A percentile compares a stretch with the other conserved stretches of the same genome.
These are phyloP conservation scores for Lepidium africanum DNA, from an alignment of 345 rosid species.

Conservation along the genomic window DNA sequence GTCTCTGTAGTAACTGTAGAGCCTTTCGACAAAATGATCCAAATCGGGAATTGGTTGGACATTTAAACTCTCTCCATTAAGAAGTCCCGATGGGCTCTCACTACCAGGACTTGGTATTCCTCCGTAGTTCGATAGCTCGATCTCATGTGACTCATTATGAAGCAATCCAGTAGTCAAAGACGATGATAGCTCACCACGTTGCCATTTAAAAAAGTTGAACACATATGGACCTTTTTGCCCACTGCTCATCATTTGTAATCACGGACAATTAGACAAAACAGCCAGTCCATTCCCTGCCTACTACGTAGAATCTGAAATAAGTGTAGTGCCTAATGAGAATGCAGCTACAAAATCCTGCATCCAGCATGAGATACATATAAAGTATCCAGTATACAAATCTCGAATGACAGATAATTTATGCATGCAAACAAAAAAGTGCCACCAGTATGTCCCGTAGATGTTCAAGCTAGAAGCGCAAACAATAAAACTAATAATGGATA, in stretches of 20 bases:
- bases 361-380: not conserved
- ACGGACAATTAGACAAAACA: conserved; percentile 43
- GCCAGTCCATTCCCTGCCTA: conserved; percentile 79
- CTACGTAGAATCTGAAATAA: not conserved
- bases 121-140: conserved; percentile 80
- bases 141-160: conserved; percentile 66
- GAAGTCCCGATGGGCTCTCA: conserved; percentile 94
- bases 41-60: conserved; percentile 79
- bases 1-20: conserved; percentile 88
- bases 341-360: conserved; percentile 20
- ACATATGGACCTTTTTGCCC: conserved; percentile 55
- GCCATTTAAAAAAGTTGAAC: conserved; percentile 59
- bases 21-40: conserved; percentile 88
- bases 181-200: conserved; percentile 60
- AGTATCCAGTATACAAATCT: not conserved
- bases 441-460: not conserved
- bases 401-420: not conserved
- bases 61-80: conserved; percentile 83
- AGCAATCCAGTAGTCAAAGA: conserved; percentile 78
- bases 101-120: conserved; percentile 89
- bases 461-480: not conserved
- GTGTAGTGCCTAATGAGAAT: not conserved
- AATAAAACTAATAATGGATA: not conserved
- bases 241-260: conserved; percentile 77
- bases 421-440: not conserved